These are phyloP conservation scores for Colletotrichum endophyticum DNA, from an alignment of 2,329 filamentous ascomycete species.

Conservation along the genomic window DNA sequence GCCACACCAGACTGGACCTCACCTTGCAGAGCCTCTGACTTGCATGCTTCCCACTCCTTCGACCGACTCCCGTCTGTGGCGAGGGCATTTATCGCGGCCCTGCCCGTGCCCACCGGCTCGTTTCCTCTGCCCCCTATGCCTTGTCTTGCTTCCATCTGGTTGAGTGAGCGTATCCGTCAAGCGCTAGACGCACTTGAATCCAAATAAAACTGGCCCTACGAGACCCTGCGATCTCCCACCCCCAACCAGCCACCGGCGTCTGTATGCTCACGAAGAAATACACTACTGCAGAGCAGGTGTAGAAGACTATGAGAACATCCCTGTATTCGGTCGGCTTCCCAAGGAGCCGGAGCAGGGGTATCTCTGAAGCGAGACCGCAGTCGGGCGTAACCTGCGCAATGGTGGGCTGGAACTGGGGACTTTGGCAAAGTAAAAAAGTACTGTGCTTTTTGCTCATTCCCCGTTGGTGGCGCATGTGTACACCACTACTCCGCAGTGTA, in stretches of 20 bases:
- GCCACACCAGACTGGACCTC: not conserved
- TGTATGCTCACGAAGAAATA: not conserved
- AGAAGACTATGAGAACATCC: not conserved
- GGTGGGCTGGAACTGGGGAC: not conserved
- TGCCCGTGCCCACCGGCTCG: not conserved
- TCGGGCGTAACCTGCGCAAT: constrained; percentile 8
- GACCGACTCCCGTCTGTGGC: not conserved
- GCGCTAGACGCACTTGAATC: not conserved
- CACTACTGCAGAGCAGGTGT: not conserved
- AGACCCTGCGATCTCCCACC: not conserved
- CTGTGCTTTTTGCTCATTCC: not conserved
- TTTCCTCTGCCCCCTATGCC: not conserved
- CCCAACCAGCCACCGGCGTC: not conserved
- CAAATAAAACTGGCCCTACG: constrained; percentile 7
- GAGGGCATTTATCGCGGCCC: not conserved
- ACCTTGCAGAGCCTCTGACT: not conserved
- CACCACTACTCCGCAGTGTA: not conserved
- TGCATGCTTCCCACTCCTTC: not conserved
- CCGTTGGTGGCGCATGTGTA: not conserved
- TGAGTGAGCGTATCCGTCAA: not conserved
- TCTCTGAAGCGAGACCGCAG: not conserved
- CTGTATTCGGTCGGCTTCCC: not conserved
- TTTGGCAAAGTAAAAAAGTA: not conserved
- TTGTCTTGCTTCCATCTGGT: not conserved
- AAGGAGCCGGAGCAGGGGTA: constrained; percentile 2